Conservation (phyloP, 169 alveolate species). For the Eimeria necatrix region DNA sequence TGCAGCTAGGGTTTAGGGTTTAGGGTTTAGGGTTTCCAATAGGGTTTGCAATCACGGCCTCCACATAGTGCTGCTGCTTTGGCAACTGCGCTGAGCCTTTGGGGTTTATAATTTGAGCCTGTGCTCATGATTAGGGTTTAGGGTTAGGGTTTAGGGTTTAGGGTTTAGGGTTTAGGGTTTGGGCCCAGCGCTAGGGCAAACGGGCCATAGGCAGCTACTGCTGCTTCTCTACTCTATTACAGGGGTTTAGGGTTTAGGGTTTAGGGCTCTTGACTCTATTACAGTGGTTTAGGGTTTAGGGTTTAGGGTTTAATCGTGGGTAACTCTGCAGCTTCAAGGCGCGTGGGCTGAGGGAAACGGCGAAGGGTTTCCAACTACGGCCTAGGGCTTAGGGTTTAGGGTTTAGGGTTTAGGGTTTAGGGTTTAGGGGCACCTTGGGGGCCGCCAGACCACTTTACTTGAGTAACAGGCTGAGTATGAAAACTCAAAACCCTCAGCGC, state of each 20-base stretch:
- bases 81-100: no score
- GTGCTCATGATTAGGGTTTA: neutral
- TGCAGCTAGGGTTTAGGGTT: neutral
- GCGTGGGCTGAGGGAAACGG: no score
- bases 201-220: no score
- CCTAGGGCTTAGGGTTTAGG: no score
- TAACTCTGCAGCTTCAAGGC: no score
- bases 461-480: slow-evolving; percentile 96
- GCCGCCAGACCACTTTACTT: slow-evolving; percentile 97
- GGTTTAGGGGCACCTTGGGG: no score
- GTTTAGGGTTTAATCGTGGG: neutral
- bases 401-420: no score
- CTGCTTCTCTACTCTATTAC: no score
- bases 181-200: neutral
- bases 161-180: neutral
- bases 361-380: no score
- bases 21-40: neutral
- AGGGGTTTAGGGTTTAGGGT: neutral
- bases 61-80: no score
- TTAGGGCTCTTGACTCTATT: neutral
- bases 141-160: neutral
- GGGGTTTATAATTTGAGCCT: no score
- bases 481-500: slow-evolving; percentile 92
- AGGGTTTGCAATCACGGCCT: no score
- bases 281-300: neutral